Conservation (phyloP, 176 grass and related monocot genomes). For the Aegilops bicornis region DNA sequence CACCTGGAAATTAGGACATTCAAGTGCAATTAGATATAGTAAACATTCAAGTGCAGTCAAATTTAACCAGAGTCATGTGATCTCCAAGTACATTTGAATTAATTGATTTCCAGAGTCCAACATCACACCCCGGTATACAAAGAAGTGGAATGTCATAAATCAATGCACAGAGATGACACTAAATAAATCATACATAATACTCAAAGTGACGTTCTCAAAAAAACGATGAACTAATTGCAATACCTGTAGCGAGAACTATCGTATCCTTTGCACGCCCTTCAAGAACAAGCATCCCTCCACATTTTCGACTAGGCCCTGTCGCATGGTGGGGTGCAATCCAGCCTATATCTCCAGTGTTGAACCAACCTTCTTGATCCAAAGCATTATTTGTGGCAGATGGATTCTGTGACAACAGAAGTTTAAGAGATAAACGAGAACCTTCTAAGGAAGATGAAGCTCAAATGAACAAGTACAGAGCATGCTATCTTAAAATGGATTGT, state of each 20-base stretch:
- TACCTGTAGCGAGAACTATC: constrained; percentile 96
- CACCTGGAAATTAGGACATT: constrained; percentile 48
- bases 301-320: constrained; percentile 60
- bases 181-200: not conserved
- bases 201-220: not conserved
- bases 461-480: not conserved
- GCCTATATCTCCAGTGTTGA: constrained; percentile 90
- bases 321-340: constrained; percentile 70
- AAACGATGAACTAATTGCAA: not conserved
- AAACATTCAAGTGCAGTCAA: not conserved
- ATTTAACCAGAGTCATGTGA: not conserved
- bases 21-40: not conserved
- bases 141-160: not conserved
- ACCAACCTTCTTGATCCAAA: constrained; percentile 79
- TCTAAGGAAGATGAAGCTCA: not conserved
- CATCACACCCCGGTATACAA: not conserved
- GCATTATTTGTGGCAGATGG: constrained; percentile 53
- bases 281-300: constrained; percentile 93
- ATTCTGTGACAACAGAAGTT: constrained; percentile 49
- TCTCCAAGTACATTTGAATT: not conserved
- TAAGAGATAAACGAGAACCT: not conserved
- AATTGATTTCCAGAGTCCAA: not conserved
- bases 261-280: constrained; percentile 98
- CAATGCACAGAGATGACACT: not conserved
- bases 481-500: not conserved